A percentile compares a stretch with the other conserved stretches of the same genome.
phyloP scores from a whole-genome alignment of 2,329 filamentous ascomycete species.

The Colletotrichum spinosum region DNA sequence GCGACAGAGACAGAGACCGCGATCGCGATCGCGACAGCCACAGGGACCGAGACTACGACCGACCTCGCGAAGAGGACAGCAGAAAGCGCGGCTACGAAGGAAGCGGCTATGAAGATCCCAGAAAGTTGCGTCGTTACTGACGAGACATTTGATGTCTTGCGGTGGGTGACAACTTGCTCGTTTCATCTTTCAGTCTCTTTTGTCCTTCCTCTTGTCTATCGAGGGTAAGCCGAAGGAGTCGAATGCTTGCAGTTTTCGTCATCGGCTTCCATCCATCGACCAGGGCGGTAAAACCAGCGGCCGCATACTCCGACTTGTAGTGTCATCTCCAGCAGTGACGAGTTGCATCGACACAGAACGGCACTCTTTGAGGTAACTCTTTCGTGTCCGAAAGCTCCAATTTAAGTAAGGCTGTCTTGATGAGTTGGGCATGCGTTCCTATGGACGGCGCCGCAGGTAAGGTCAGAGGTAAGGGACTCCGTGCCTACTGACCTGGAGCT shows the following conservation, averaged over 20 bases:
- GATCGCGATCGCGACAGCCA: slow-evolving; percentile 60
- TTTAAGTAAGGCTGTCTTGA: neutral
- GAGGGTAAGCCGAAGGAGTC: slow-evolving; percentile 48
- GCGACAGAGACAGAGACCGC: slow-evolving; percentile 58
- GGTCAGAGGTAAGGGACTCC: slow-evolving; percentile 66
- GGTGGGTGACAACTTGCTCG: slow-evolving; percentile 52
- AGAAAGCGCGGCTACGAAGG: slow-evolving; percentile 81
- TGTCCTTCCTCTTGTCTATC: slow-evolving; percentile 49
- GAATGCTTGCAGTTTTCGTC: slow-evolving; percentile 9
- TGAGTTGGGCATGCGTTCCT: slow-evolving; percentile 4
- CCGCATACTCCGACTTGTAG: slow-evolving; percentile 7
- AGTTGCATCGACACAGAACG: slow-evolving; percentile 7
- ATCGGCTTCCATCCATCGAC: neutral
- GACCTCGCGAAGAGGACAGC: slow-evolving; percentile 68
- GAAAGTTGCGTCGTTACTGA: slow-evolving; percentile 75
- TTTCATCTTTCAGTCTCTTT: slow-evolving; percentile 39
- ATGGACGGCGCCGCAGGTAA: slow-evolving; percentile 56
- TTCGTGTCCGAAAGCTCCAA: slow-evolving; percentile 8
- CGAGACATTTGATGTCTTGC: slow-evolving; percentile 51
- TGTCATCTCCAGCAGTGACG: neutral
- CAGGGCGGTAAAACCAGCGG: slow-evolving; percentile 1
- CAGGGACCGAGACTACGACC: slow-evolving; percentile 60
- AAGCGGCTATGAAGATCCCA: slow-evolving; percentile 82
- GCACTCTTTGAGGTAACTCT: slow-evolving; percentile 32
- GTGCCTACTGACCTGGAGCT: slow-evolving; percentile 50